Evolutionary conservation across 371 early-diverging fungal species (phyloP).

Genomic region (Globomyces sp.): DNA sequence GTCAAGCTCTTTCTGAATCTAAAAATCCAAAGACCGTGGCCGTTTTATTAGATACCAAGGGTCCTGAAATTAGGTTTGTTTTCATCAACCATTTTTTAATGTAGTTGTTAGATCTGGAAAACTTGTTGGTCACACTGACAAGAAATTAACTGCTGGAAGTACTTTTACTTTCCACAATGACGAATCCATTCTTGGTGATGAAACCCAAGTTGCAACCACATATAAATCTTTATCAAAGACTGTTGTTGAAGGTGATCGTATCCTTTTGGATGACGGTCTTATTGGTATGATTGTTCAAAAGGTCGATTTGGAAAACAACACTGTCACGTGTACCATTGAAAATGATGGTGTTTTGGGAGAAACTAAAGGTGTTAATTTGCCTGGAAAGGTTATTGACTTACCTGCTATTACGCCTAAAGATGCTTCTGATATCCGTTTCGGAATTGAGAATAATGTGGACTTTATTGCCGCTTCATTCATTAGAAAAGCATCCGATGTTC

Average conservation of each 20-base stretch:
- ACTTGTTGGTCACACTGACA: conserved; percentile 44
- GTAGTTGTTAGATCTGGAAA: conserved; percentile 35
- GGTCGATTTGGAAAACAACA: conserved; percentile 49
- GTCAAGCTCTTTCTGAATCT: conserved; percentile 28
- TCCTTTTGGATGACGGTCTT: conserved; percentile 64
- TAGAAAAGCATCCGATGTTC: conserved; percentile 84
- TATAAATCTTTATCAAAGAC: conserved; percentile 84
- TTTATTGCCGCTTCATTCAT: conserved; percentile 98
- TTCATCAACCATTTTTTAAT: not conserved
- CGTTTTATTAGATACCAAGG: conserved; percentile 83
- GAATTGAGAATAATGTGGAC: conserved; percentile 91
- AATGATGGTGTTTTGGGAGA: conserved; percentile 50
- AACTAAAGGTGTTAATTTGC: conserved; percentile 60
- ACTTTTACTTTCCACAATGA: conserved; percentile 79
- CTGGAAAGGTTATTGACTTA: conserved; percentile 66
- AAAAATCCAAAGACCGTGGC: conserved; percentile 58
- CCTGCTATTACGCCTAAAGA: conserved; percentile 96
- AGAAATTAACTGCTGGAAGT: conserved; percentile 34
- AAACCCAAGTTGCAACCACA: conserved; percentile 77
- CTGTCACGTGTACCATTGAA: conserved; percentile 58
- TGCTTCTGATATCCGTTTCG: conserved; percentile 85
- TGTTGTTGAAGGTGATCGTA: conserved; percentile 74
- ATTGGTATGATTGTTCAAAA: conserved; percentile 55
- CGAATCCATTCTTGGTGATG: conserved; percentile 62
- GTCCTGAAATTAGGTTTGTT: conserved; percentile 70